A percentile compares a stretch with the other conserved stretches of the same genome.
phyloP scores from a whole-genome alignment of 352 stramenopile genomes.

The Thalassiosira gravida region DNA sequence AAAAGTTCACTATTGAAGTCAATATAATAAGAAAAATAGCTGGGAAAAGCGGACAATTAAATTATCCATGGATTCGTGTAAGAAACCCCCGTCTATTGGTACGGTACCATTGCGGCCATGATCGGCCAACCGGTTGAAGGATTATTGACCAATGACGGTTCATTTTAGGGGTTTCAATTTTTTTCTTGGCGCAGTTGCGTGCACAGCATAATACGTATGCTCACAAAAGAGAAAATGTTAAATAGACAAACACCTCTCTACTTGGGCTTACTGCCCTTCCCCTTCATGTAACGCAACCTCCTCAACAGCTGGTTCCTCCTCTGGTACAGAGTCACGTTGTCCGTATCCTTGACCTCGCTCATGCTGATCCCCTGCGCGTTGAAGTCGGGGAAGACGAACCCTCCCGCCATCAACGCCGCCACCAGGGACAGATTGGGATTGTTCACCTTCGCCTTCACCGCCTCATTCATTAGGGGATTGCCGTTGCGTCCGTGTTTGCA shows the following conservation, averaged over 20 bases:
- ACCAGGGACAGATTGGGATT: conserved; percentile 64
- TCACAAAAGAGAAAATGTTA: not conserved
- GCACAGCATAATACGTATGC: not conserved
- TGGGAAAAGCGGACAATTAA: too few relatives aligned
- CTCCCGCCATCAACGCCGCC: conserved; percentile 62
- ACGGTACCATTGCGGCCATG: too few relatives aligned
- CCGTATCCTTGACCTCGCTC: conserved; percentile 40
- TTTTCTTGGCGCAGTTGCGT: too few relatives aligned
- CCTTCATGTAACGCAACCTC: conserved; percentile 38
- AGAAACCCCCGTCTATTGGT: too few relatives aligned
- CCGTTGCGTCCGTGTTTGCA: conserved; percentile 52
- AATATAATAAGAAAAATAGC: too few relatives aligned
- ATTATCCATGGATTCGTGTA: too few relatives aligned
- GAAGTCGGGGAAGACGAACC: conserved; percentile 62
- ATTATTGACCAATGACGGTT: too few relatives aligned
- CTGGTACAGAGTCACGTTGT: conserved; percentile 71
- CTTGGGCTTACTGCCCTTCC: not conserved
- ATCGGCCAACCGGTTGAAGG: not conserved
- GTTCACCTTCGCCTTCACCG: conserved; percentile 19
- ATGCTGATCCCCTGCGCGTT: conserved; percentile 37
- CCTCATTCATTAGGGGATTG: conserved; percentile 57
- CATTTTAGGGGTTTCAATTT: too few relatives aligned
- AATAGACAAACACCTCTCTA: too few relatives aligned
- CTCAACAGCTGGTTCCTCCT: conserved; percentile 74
- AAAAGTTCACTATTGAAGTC: too few relatives aligned